These are phyloP conservation scores for Aureobasidium sp. DNA, from an alignment of 2,329 filamentous ascomycete species.

Conservation along the genomic window DNA sequence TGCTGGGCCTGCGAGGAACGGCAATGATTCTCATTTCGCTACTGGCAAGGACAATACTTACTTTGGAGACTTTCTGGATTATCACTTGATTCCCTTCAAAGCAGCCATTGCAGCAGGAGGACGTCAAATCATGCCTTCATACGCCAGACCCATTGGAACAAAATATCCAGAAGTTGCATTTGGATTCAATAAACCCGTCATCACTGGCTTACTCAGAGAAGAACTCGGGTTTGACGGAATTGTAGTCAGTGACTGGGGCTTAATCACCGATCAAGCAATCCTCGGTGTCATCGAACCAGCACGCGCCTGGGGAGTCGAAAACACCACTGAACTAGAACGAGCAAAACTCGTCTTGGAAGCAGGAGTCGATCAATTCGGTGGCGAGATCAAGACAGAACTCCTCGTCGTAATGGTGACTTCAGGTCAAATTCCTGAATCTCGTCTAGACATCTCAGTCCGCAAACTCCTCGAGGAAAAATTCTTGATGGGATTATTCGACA, in stretches of 20 bases:
- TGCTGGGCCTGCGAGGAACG: constrained; percentile 7
- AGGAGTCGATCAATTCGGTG: constrained; percentile 16
- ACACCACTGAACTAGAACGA: constrained; percentile 9
- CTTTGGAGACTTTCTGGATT: neutral
- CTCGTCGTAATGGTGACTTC: neutral
- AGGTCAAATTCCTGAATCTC: neutral
- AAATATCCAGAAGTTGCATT: constrained; percentile 15
- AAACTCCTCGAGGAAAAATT: constrained; percentile 7
- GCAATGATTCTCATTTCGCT: constrained; percentile 13
- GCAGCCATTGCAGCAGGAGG: constrained; percentile 7
- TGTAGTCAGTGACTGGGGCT: constrained; percentile 12
- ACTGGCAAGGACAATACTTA: constrained; percentile 18
- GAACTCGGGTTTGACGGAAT: constrained; percentile 1
- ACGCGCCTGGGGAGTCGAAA: constrained; percentile 13
- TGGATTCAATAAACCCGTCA: constrained; percentile 16
- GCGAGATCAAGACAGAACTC: neutral
- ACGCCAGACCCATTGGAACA: constrained; percentile 10
- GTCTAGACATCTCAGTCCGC: constrained; percentile 12
- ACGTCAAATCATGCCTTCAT: constrained; percentile 15
- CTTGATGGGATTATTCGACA: constrained; percentile 6
- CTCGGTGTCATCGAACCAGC: constrained; percentile 1
- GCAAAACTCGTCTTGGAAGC: constrained; percentile 12
- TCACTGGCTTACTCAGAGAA: constrained; percentile 1
- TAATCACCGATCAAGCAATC: constrained; percentile 9
- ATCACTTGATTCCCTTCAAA: constrained; percentile 8